phyloP scores from a whole-genome alignment of 2,329 filamentous ascomycete genomes.

The Dryadomyces quercus-mongolicae region DNA sequence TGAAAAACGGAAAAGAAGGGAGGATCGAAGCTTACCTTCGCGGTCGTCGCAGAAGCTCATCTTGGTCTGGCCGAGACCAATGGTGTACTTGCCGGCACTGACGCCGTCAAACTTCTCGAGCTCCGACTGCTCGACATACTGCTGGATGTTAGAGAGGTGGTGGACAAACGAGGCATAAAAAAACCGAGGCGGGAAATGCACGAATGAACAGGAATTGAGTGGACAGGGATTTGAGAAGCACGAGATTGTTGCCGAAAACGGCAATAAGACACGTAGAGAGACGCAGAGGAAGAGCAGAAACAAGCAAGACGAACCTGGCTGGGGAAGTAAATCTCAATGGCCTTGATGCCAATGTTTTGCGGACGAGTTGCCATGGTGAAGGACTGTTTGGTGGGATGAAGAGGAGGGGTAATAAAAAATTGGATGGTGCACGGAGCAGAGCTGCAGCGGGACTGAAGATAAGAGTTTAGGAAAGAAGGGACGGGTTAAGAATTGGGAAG shows the following conservation, averaged over 20 bases:
- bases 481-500: neutral
- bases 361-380: conserved; percentile 59
- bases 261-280: no score
- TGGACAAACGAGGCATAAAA: no score
- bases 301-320: conserved; percentile 54
- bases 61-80: conserved; percentile 81
- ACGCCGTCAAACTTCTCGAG: conserved; percentile 82
- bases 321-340: conserved; percentile 83
- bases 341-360: conserved; percentile 84
- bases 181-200: no score
- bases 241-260: no score
- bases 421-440: neutral
- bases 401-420: neutral
- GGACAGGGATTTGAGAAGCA: neutral
- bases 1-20: neutral
- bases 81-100: conserved; percentile 74
- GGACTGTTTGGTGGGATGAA: neutral
- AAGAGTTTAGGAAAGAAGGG: neutral
- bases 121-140: conserved; percentile 78
- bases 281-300: neutral
- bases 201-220: neutral
- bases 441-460: no score
- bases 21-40: conserved; percentile 47
- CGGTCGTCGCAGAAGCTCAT: conserved; percentile 89
- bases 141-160: neutral